phyloP scores from a whole-genome alignment of 768 basidiomycete genomes.

The Tylopilus balloui region DNA sequence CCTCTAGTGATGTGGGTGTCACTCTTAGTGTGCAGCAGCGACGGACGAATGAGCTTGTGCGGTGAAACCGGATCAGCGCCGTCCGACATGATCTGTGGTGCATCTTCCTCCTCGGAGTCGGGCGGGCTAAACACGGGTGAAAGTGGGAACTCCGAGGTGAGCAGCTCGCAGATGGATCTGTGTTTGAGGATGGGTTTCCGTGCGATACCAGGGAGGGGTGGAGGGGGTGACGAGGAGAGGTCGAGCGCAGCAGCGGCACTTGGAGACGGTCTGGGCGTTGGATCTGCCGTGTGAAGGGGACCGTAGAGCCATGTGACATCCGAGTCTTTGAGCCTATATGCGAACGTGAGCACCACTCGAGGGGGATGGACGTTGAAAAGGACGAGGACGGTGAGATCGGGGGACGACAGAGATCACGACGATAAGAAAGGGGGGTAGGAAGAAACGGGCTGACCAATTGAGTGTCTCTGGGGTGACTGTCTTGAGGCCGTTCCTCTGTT shows the following conservation, averaged over 20 bases:
- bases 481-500: slow-evolving; percentile 93
- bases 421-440: not conserved
- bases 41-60: slow-evolving; percentile 39
- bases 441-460: slow-evolving; percentile 74
- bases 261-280: slow-evolving; percentile 46
- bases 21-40: slow-evolving; percentile 78
- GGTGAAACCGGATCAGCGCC: slow-evolving; percentile 13
- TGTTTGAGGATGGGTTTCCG: slow-evolving; percentile 94
- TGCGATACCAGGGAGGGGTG: slow-evolving; percentile 24
- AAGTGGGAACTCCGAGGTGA: slow-evolving; percentile 65
- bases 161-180: slow-evolving; percentile 85
- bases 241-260: slow-evolving; percentile 35
- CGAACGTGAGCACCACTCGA: slow-evolving; percentile 10
- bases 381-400: not conserved
- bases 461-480: slow-evolving; percentile 96
- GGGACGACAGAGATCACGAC: not conserved
- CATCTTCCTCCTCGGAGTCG: slow-evolving; percentile 49
- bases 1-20: slow-evolving; percentile 75
- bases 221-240: slow-evolving; percentile 35
- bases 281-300: slow-evolving; percentile 90
- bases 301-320: slow-evolving; percentile 99
- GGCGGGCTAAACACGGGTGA: slow-evolving; percentile 59
- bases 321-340: slow-evolving; percentile 90
- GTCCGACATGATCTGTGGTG: slow-evolving; percentile 17
- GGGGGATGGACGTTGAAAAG: no score